Evolutionary conservation across 352 stramenopile species (phyloP), one percentile per base, ranked within the genome.

Genomic region (Pythium guiyangense): DNA sequence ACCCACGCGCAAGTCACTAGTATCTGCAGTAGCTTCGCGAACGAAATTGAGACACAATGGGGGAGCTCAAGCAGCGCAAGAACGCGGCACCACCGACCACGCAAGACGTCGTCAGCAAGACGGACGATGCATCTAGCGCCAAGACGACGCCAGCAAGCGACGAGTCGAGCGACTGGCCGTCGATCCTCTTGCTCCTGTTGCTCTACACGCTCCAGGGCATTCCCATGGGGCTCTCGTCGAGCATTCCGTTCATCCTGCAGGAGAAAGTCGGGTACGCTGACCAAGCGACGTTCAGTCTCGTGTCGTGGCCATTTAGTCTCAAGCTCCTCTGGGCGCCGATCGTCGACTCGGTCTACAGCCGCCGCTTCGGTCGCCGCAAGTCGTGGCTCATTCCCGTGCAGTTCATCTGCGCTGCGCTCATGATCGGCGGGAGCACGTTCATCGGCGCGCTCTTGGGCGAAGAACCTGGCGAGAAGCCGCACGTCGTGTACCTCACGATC

Each of bases 321-420:
- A 99, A 99, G 69, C 66, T 99, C n/a, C 70, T 99, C 2, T 99
- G 97, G 97, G 97, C 97, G 40, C 97, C 97, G 46, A 94, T 99
- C 66, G 97, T 98, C 27, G 94, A 98, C 75, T 94, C 96, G 49
- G 76, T 97, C 59, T 98, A 97, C 71, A 96, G 86, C 51, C 77
- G 79, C 46, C 70, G 76, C 58, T 97, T 98, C 63, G 95, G 95
- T 17, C 77, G 95, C 40, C 86, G 95, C 60, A 98, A 98, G 80
- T 96, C 86, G 59, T 98, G 94, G 94, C 78, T 99, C 60, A 95
- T 99, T 37, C 97, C 97, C 3, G 92, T 98, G 47, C 97, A 99
- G 73, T 87, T 98, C 15, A 54, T 98, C 6, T 98, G 95, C 49
- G 96, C 97, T 6, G 67, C 87, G 26, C 70, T 99, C 25, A 99